Evolutionary conservation across 2,329 filamentous ascomycete genomes (phyloP).

Genomic region (Stachybotrys elegans): DNA sequence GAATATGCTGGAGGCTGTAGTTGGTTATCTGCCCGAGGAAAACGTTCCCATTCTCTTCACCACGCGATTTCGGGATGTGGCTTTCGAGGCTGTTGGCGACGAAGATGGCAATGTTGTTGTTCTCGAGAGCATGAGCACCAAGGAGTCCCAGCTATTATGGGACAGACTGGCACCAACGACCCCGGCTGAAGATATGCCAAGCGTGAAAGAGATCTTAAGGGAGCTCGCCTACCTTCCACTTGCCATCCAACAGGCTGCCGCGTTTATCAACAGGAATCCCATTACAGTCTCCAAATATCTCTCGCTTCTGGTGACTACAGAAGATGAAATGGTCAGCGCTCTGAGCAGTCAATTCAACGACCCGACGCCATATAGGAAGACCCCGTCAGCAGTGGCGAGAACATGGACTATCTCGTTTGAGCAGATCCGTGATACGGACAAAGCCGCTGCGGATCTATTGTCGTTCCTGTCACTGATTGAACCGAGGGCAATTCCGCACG

Average conservation of each 20-base stretch:
- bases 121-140: constrained; percentile 22
- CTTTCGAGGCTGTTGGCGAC: constrained; percentile 17
- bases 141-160: constrained; percentile 20
- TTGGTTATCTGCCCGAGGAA: constrained; percentile 21
- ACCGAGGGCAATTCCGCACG: constrained; percentile 27
- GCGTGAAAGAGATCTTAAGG: constrained; percentile 17
- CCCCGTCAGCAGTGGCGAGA: constrained; percentile 24
- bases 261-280: constrained; percentile 28
- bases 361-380: constrained; percentile 18
- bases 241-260: constrained; percentile 32
- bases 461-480: constrained; percentile 31
- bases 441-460: constrained; percentile 26
- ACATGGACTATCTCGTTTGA: constrained; percentile 36
- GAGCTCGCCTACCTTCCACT: constrained; percentile 33
- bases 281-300: constrained; percentile 22
- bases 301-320: constrained; percentile 15
- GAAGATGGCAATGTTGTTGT: constrained; percentile 19
- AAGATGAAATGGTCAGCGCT: constrained; percentile 21
- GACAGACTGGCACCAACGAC: constrained; percentile 16
- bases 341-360: constrained; percentile 29
- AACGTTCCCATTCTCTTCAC: constrained; percentile 27
- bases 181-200: constrained; percentile 7
- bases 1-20: constrained; percentile 17
- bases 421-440: constrained; percentile 22
- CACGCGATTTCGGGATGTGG: constrained; percentile 23